phyloP scores from a whole-genome alignment of 2,329 filamentous ascomycete species.

The Thelonectria discophora region DNA sequence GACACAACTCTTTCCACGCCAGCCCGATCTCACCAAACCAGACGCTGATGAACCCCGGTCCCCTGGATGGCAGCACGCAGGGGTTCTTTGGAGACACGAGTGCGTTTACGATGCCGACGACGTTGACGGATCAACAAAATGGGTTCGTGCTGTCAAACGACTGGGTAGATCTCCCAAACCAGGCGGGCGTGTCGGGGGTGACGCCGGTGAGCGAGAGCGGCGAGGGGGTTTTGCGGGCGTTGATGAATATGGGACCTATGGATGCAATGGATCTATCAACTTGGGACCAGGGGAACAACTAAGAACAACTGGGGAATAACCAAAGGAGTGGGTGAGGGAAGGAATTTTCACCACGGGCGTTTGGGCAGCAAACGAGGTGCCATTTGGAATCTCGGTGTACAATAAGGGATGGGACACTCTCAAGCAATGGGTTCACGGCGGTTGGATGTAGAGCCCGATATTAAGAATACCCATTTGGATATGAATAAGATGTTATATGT shows the following conservation, averaged over 20 bases:
- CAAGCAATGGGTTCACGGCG: conserved; percentile 21
- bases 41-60: conserved; percentile 49
- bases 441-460: conserved; percentile 18
- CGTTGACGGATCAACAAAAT: conserved; percentile 35
- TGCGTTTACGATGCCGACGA: conserved; percentile 47
- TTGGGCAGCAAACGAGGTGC: conserved; percentile 15
- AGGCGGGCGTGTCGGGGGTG: conserved; percentile 60
- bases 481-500: conserved; percentile 25
- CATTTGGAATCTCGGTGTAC: conserved; percentile 26
- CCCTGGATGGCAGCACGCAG: conserved; percentile 48
- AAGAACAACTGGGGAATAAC: background rate
- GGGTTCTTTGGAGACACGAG: conserved; percentile 53
- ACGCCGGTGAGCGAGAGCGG: conserved; percentile 66
- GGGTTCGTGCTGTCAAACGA: conserved; percentile 55
- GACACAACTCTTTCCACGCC: conserved; percentile 59
- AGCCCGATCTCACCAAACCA: conserved; percentile 60
- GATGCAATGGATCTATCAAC: conserved; percentile 66
- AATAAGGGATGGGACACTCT: conserved; percentile 30
- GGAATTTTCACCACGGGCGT: conserved; percentile 23
- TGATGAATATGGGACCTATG: conserved; percentile 68
- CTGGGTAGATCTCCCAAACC: conserved; percentile 55
- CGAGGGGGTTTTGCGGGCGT: conserved; percentile 64
- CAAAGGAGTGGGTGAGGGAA: conserved; percentile 12
- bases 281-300: conserved; percentile 54
- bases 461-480: conserved; percentile 35